Percentiles rank a stretch among this genome's conserved stretches.
Conservation (phyloP, 2,329 filamentous ascomycete species). For the Hypomyces rosellus region DNA sequence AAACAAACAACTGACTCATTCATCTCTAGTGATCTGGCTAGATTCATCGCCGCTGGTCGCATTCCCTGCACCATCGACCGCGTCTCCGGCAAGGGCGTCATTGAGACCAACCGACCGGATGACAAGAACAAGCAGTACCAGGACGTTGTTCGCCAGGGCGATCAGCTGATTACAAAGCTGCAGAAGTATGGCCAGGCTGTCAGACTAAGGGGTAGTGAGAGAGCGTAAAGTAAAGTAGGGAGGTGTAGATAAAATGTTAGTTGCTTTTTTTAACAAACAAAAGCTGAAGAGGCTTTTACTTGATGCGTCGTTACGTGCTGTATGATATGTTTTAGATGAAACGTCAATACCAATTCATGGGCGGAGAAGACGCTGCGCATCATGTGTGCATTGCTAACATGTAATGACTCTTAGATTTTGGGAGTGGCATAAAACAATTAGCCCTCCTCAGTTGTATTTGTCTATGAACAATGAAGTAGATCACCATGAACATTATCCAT, state of each 20-base stretch:
- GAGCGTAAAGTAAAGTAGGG: constrained; percentile 53
- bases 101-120: constrained; percentile 95
- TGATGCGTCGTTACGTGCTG: constrained; percentile 7
- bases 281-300: neutral
- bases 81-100: constrained; percentile 90
- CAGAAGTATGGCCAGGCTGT: constrained; percentile 99
- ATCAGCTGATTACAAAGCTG: constrained; percentile 96
- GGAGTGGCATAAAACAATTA: neutral
- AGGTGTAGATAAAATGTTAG: neutral
- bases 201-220: constrained; percentile 86
- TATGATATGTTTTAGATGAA: constrained; percentile 5
- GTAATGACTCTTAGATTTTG: too few relatives aligned
- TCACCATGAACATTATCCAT: neutral
- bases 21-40: constrained; percentile 71
- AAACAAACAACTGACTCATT: constrained; percentile 6
- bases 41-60: constrained; percentile 90
- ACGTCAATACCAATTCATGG: neutral
- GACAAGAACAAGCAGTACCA: constrained; percentile 99
- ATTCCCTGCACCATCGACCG: constrained; percentile 97
- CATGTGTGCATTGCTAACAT: neutral
- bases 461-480: neutral
- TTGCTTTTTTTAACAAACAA: neutral
- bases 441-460: neutral
- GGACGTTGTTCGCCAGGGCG: constrained; percentile 94
- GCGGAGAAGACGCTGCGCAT: neutral